These are phyloP conservation scores for Pistacia integerrima DNA, from an alignment of 345 rosid species.

Conservation along the genomic window DNA sequence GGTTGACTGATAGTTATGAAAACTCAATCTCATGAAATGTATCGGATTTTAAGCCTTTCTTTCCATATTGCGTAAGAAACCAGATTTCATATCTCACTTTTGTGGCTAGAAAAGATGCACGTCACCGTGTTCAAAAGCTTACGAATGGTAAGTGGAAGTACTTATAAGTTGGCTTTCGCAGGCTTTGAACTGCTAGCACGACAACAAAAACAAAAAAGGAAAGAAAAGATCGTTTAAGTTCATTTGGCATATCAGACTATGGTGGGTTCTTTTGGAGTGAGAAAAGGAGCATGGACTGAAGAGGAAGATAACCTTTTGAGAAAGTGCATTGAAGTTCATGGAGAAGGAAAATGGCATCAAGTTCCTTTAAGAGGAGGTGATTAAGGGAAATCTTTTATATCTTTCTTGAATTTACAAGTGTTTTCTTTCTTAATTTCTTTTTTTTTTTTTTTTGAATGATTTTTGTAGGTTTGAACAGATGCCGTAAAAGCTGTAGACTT, in stretches of 20 bases:
- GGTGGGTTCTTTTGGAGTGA: slow-evolving; percentile 14
- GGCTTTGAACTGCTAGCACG: neutral
- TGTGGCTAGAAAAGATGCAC: neutral
- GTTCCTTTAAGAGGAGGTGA: slow-evolving; percentile 46
- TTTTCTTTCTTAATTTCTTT: too few relatives aligned
- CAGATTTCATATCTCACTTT: neutral
- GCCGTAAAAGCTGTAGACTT: slow-evolving; percentile 65
- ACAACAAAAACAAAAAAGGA: neutral
- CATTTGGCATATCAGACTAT: neutral
- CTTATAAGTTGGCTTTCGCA: neutral
- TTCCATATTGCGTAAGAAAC: too few relatives aligned
- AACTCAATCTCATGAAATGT: too few relatives aligned
- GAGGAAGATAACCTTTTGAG: slow-evolving; percentile 48
- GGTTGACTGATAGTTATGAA: too few relatives aligned
- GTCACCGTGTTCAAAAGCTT: neutral
- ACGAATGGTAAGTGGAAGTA: neutral
- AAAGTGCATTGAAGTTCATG: slow-evolving; percentile 36
- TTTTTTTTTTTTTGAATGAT: neutral
- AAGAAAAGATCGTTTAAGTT: neutral
- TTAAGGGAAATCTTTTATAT: too few relatives aligned
- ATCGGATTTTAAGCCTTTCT: too few relatives aligned
- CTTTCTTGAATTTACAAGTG: neutral
- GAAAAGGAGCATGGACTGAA: slow-evolving; percentile 51
- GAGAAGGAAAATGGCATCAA: slow-evolving; percentile 48
- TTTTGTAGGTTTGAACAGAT: slow-evolving; percentile 54